Conservation (phyloP, 441 rosid species). For the Gossypium schwendimanii region DNA sequence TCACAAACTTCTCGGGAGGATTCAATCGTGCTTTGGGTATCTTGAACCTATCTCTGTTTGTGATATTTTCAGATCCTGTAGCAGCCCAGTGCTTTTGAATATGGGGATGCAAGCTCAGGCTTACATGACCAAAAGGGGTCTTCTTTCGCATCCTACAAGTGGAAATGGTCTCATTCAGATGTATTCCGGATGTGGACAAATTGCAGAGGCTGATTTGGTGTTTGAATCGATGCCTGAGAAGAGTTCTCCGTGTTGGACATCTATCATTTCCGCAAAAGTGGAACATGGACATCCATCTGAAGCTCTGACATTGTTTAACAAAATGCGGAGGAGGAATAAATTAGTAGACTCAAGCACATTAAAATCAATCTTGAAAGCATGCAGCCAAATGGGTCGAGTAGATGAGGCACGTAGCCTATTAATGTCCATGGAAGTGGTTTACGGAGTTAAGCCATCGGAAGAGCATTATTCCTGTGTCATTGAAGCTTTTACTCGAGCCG, state of each 20-base stretch:
- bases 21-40: constrained; percentile 18
- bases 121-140: constrained; percentile 25
- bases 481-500: constrained; percentile 23
- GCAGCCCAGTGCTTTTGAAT: constrained; percentile 16
- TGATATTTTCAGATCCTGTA: constrained; percentile 20
- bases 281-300: constrained; percentile 25
- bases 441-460: constrained; percentile 19
- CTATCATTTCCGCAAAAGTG: constrained; percentile 25
- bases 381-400: constrained; percentile 17
- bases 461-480: constrained; percentile 24
- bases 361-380: constrained; percentile 25
- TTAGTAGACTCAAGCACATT: constrained; percentile 14
- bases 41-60: constrained; percentile 17
- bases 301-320: constrained; percentile 19
- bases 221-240: constrained; percentile 15
- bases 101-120: constrained; percentile 27
- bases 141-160: constrained; percentile 18
- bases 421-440: constrained; percentile 20
- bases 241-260: constrained; percentile 24
- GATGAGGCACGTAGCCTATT: constrained; percentile 20
- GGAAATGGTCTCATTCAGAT: constrained; percentile 18
- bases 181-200: constrained; percentile 21
- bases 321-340: constrained; percentile 19
- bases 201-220: constrained; percentile 16
- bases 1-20: constrained; percentile 20